These are phyloP conservation scores for Pyrus betulifolia DNA, from an alignment of 306 rosid species.

Conservation along the genomic window DNA sequence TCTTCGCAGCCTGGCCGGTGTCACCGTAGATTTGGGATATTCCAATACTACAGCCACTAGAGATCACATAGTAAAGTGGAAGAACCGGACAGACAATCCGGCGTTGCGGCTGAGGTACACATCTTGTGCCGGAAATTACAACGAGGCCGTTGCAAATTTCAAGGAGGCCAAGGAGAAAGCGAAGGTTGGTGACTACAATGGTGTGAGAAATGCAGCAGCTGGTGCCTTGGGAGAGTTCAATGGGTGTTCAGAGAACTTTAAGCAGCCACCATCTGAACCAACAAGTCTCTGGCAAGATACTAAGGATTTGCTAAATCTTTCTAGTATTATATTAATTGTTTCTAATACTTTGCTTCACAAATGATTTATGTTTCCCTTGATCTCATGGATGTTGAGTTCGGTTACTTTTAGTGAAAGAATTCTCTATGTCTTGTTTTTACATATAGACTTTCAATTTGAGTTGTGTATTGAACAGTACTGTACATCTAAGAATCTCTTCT, in stretches of 20 bases:
- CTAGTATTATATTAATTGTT: background rate
- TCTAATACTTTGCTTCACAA: background rate
- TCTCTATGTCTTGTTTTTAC: too few species aligned
- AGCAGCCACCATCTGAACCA: background rate
- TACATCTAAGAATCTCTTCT: too few species aligned
- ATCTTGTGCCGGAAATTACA: background rate
- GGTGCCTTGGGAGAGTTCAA: background rate
- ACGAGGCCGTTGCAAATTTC: background rate
- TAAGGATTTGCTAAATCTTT: background rate
- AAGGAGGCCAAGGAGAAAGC: background rate
- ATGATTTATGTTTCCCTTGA: background rate
- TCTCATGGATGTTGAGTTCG: background rate
- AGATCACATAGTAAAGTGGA: background rate
- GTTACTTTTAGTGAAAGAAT: too few species aligned
- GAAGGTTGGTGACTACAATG: background rate
- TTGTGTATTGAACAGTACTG: too few species aligned
- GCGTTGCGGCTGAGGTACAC: background rate
- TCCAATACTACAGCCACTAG: background rate
- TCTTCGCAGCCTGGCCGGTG: background rate
- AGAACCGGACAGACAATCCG: background rate
- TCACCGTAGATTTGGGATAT: background rate
- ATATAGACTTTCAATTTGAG: too few species aligned
- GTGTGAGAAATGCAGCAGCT: background rate
- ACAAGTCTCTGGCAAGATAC: background rate
- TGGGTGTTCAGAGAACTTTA: background rate